Percentiles rank a stretch among this genome's conserved stretches.
Evolutionary conservation across 306 rosid species (phyloP).

Genomic region (Malus sylvestris): DNA sequence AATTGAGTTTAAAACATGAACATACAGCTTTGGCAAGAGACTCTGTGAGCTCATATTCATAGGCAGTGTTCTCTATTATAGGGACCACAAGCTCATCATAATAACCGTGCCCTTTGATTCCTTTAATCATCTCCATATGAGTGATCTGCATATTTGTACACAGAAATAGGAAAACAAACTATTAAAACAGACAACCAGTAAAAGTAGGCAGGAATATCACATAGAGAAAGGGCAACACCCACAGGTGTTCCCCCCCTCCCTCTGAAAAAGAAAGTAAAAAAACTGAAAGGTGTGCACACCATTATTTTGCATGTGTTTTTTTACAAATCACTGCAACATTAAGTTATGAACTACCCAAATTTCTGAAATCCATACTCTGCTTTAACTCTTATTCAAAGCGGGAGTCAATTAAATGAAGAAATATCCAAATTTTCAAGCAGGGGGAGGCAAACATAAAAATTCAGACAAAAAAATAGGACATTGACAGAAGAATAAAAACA

Average conservation of each 20-base stretch:
- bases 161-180: conserved; percentile 1
- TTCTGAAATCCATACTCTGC: background rate
- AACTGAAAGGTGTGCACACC: background rate
- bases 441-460: background rate
- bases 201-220: conserved; percentile 12
- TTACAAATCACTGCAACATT: background rate
- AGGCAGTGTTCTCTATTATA: conserved; percentile 84
- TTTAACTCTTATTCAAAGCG: background rate
- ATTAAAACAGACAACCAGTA: background rate
- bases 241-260: background rate
- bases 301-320: background rate
- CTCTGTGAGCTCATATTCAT: conserved; percentile 79
- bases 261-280: background rate
- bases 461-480: background rate
- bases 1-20: conserved; percentile 8
- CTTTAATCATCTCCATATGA: conserved; percentile 99
- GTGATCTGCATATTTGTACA: conserved; percentile 62
- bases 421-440: background rate
- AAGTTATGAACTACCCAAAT: background rate
- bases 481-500: background rate
- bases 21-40: conserved; percentile 95
- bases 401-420: background rate
- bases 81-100: conserved; percentile 96
- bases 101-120: conserved; percentile 97
- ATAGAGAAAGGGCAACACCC: background rate